phyloP scores from a whole-genome alignment of 164 flowering plant genomes.

The Tetrastigma voinierianum region DNA sequence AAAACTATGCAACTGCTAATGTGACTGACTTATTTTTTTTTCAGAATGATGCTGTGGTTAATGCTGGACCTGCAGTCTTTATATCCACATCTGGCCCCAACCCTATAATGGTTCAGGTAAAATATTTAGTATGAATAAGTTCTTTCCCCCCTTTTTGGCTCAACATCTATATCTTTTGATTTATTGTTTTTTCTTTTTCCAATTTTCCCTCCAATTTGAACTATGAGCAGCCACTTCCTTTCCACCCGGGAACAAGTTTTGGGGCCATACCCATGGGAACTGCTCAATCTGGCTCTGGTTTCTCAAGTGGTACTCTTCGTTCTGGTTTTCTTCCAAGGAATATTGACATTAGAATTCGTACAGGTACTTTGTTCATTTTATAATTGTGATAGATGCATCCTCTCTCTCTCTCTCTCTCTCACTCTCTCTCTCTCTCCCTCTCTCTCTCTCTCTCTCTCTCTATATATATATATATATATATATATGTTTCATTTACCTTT shows the following conservation, averaged over 20 bases:
- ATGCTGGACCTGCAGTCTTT: constrained; percentile 92
- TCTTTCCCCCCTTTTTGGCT: no score
- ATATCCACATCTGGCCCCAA: constrained; percentile 80
- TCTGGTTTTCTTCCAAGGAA: constrained; percentile 54
- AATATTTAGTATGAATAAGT: background rate
- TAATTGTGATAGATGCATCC: background rate
- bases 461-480: no score
- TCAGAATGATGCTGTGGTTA: constrained; percentile 87
- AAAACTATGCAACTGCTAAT: no score
- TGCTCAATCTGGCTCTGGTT: constrained; percentile 42
- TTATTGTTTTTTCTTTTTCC: background rate
- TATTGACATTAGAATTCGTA: constrained; percentile 79
- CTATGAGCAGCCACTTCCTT: constrained; percentile 65
- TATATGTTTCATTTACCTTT: no score
- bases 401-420: no score
- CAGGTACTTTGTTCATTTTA: constrained; percentile 43
- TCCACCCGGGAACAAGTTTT: constrained; percentile 63
- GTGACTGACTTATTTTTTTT: background rate
- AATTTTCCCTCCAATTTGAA: constrained; percentile 9
- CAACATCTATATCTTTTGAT: no score
- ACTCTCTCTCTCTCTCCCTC: no score
- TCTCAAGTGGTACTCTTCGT: constrained; percentile 40
- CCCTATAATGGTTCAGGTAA: constrained; percentile 95
- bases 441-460: no score
- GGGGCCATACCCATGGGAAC: constrained; percentile 56